Conservation (phyloP, 495 filamentous ascomycete genomes). For the Aspergillus kassunensis region DNA sequence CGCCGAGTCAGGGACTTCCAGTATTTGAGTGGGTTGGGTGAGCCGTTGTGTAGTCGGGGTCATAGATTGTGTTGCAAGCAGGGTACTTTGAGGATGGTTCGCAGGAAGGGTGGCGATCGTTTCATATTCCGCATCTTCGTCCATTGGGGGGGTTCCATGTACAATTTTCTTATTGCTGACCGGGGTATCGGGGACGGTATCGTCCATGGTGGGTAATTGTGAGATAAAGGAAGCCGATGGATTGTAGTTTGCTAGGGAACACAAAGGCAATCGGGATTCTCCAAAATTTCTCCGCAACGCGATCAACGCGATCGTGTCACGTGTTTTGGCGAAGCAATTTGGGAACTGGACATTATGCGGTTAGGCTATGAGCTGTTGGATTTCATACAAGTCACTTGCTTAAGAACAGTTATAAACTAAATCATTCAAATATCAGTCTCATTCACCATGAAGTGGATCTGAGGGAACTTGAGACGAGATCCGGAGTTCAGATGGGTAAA, state of each 20-base stretch:
- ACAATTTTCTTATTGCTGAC: slow-evolving; percentile 44
- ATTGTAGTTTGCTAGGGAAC: not conserved
- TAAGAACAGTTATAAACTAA: too few relatives aligned
- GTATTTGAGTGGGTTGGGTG: slow-evolving; percentile 72
- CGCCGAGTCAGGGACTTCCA: slow-evolving; percentile 34
- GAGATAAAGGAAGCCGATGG: not conserved
- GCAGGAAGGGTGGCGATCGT: slow-evolving; percentile 60
- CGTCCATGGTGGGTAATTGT: slow-evolving; percentile 28
- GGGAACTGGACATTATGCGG: not conserved
- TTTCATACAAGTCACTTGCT: not conserved
- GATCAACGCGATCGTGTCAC: slow-evolving; percentile 19
- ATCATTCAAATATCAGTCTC: too few relatives aligned
- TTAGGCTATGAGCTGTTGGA: too few relatives aligned
- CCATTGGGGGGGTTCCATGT: slow-evolving; percentile 26
- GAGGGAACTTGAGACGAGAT: too few relatives aligned
- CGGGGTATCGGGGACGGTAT: slow-evolving; percentile 45
- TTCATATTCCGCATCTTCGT: slow-evolving; percentile 45
- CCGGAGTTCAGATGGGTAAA: too few relatives aligned
- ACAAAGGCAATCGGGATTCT: not conserved
- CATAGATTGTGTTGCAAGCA: slow-evolving; percentile 25
- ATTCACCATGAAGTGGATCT: too few relatives aligned
- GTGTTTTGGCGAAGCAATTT: slow-evolving; percentile 26
- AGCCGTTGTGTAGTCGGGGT: slow-evolving; percentile 39
- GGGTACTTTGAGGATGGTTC: slow-evolving; percentile 14
- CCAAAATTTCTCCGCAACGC: slow-evolving; percentile 15